Evolutionary conservation across 2,329 filamentous ascomycete genomes (phyloP).

Genomic region (Aspergillus brasiliensis): DNA sequence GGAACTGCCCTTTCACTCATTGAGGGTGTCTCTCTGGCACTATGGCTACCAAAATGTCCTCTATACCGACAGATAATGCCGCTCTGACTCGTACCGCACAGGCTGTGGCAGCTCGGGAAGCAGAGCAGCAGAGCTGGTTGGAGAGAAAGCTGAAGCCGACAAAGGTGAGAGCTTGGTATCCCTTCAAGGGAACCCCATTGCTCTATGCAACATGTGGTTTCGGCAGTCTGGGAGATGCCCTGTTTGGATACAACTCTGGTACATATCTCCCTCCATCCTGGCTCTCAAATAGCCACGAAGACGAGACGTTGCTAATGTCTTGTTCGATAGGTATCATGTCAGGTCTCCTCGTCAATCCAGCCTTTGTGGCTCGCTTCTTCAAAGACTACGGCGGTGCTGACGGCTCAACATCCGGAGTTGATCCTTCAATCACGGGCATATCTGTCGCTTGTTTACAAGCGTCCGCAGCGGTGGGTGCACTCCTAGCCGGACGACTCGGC

Average conservation of each 20-base stretch:
- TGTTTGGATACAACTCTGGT: conserved; percentile 49
- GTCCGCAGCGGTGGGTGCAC: too few species aligned
- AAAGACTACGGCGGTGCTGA: conserved; percentile 41
- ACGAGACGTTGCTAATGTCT: too few species aligned
- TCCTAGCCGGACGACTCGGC: too few species aligned
- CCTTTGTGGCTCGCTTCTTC: conserved; percentile 46
- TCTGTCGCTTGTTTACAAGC: conserved; percentile 35
- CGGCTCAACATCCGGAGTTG: conserved; percentile 27
- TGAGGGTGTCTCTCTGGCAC: too few species aligned
- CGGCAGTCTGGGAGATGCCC: conserved; percentile 44
- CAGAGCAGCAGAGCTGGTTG: conserved; percentile 33
- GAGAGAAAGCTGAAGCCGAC: conserved; percentile 41
- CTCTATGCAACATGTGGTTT: conserved; percentile 45
- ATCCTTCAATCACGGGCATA: conserved; percentile 45
- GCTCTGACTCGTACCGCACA: too few species aligned
- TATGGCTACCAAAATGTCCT: too few species aligned
- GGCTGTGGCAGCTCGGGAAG: too few species aligned
- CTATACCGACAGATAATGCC: too few species aligned
- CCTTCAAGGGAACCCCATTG: conserved; percentile 38
- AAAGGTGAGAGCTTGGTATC: conserved; percentile 40
- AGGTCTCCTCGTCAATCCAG: conserved; percentile 43
- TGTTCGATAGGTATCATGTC: conserved; percentile 39
- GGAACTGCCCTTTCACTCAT: too few species aligned
- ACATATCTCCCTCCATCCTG: not conserved
- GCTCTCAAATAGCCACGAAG: too few species aligned